A percentile compares a stretch with the other conserved stretches of the same genome.
Conservation (phyloP, 2,329 filamentous ascomycete genomes). For the Anisogramma anomala region DNA sequence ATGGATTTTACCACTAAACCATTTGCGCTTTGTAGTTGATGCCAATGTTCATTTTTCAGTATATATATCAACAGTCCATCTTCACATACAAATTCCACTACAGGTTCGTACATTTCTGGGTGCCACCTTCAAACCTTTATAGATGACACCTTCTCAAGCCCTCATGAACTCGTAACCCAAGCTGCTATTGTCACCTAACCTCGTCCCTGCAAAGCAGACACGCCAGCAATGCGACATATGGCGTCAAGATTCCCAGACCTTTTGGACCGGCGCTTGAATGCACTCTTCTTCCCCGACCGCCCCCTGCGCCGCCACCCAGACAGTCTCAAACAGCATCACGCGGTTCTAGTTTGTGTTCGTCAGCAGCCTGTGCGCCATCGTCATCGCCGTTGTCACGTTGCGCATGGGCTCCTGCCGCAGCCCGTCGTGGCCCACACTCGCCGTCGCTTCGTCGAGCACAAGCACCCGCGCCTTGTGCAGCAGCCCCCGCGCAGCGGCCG, state of each 20-base stretch:
- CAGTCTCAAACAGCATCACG: constrained; percentile 1
- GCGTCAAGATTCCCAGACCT: constrained; percentile 1
- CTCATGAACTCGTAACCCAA: no score
- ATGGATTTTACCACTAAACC: no score
- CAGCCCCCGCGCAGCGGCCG: neutral
- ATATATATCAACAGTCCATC: no score
- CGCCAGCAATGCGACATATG: neutral
- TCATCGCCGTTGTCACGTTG: constrained; percentile 1
- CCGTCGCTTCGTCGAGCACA: constrained; percentile 8
- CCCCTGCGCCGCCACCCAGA: constrained; percentile 7
- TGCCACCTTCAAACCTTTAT: no score
- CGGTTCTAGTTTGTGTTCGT: constrained; percentile 1
- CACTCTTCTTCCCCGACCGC: neutral
- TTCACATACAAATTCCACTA: no score
- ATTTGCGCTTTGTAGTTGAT: no score
- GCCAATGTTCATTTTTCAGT: no score
- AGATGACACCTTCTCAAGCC: no score
- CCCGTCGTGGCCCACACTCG: constrained; percentile 8
- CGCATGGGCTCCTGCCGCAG: no score
- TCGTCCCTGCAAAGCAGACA: no score
- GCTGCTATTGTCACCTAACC: no score
- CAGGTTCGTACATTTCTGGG: no score
- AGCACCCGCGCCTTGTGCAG: neutral
- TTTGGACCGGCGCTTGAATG: constrained; percentile 3
- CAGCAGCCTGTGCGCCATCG: constrained; percentile 1